Evolutionary conservation across 2,329 filamentous ascomycete genomes (phyloP), one percentile per base, ranked within the genome.

Genomic region (Phialophora verrucosa): DNA sequence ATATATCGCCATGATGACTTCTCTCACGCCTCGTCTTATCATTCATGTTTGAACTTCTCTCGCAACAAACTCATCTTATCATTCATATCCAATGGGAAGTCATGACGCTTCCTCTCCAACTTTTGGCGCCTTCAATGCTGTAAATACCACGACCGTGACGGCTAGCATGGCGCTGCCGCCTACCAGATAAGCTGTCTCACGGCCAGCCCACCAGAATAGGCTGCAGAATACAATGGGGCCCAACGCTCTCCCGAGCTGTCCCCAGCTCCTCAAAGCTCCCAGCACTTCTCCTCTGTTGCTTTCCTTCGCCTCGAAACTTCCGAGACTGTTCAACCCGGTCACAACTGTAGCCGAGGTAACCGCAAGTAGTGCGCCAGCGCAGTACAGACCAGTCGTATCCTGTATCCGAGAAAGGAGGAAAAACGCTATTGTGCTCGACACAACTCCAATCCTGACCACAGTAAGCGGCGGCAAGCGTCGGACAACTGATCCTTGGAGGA

Each of bases 131-230:
- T 66, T 68, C 63, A 70, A 59, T 32, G 63, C 25, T 3, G 65
- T 68, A 29, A 70, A 51, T 3, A 70, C 63, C 17, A 67, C 29
- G 27, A 42, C 27, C 2, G 65, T 63, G 4, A 98, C 93, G 0
- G 83, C 87, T 4, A 91, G 78, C 82, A 98, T 96, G 4, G 92
- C 93, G 12, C 87, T 83, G 0, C 92, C 91, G 3, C 95, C 95
- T 73, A 92, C 84, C 0, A 83, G 84, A 78, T 98, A 99, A 1
- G 95, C 95, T 11, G 88, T 84, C 75, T 96, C 90, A 55, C 95
- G 84, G 0, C 95, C 95, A 6, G 92, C 93, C 95, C 95, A 99
- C 95, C 95, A 99, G 81, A 99, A 99, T 63, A 99, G 83, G 57
- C 92, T 92, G 69, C 95, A 98, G 76, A 99, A 99, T 42, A 96